phyloP scores from a whole-genome alignment of 768 basidiomycete genomes.

The Sistotremastrum niveocremeum region DNA sequence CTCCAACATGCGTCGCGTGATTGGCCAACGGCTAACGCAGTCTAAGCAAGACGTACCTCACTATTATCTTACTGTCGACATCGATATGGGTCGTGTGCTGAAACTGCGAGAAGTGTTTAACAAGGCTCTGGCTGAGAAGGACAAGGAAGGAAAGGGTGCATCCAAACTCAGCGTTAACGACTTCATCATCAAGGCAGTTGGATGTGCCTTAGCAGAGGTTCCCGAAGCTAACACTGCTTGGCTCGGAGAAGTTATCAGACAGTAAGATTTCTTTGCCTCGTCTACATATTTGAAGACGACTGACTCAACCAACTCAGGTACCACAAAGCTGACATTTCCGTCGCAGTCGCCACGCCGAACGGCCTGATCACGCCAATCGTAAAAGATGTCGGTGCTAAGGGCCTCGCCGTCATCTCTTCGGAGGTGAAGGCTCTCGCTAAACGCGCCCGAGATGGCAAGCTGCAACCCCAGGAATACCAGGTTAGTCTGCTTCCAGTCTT shows the following conservation, averaged over 20 bases:
- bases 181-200: conserved; percentile 91
- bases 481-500: conserved; percentile 22
- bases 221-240: conserved; percentile 98
- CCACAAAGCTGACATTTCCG: conserved; percentile 92
- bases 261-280: conserved; percentile 39
- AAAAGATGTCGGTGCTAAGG: conserved; percentile 85
- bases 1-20: conserved; percentile 89
- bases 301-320: conserved; percentile 36
- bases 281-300: neutral
- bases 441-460: conserved; percentile 94
- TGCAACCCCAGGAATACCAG: conserved; percentile 93
- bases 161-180: conserved; percentile 96
- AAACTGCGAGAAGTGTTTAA: conserved; percentile 97
- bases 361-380: conserved; percentile 97
- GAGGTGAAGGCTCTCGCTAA: conserved; percentile 87
- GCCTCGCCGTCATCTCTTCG: conserved; percentile 82
- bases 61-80: conserved; percentile 89
- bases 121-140: conserved; percentile 70
- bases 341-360: conserved; percentile 91
- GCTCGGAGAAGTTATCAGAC: conserved; percentile 90
- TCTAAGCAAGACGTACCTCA: conserved; percentile 94
- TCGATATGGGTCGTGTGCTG: conserved; percentile 92
- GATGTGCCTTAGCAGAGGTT: conserved; percentile 84
- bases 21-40: conserved; percentile 80
- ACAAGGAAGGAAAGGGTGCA: conserved; percentile 42